Percentiles rank a stretch among this genome's conserved stretches.
phyloP scores from a whole-genome alignment of 2,329 filamentous ascomycete species.

The Laburnicola sp. region DNA sequence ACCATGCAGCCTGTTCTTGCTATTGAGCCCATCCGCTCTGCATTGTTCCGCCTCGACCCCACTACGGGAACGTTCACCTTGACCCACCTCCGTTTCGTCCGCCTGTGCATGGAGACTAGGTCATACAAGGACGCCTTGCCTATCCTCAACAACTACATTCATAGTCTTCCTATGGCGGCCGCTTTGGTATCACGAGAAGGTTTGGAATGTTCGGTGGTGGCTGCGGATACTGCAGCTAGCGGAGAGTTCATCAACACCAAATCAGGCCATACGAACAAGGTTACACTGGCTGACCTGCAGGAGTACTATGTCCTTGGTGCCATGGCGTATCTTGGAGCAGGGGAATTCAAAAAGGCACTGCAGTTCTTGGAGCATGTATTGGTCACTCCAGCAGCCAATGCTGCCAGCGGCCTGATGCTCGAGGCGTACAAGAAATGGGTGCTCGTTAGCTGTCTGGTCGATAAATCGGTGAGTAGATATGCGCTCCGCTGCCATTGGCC shows the following conservation, averaged over 20 bases:
- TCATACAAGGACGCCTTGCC: conserved; percentile 59
- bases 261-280: conserved; percentile 59
- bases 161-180: conserved; percentile 62
- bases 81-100: conserved; percentile 62
- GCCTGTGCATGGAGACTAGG: conserved; percentile 59
- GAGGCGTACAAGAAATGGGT: conserved; percentile 94
- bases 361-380: conserved; percentile 57
- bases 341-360: conserved; percentile 49
- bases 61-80: conserved; percentile 67
- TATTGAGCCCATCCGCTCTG: conserved; percentile 50
- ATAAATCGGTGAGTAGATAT: conserved; percentile 59
- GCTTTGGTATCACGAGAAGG: conserved; percentile 31
- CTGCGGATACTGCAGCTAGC: conserved; percentile 49
- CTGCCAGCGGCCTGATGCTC: conserved; percentile 75
- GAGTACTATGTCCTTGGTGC: conserved; percentile 57
- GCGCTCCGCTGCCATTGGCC: not conserved
- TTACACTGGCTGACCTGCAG: conserved; percentile 59
- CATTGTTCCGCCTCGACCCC: conserved; percentile 68
- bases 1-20: conserved; percentile 37
- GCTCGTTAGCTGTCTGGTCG: conserved; percentile 70
- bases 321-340: conserved; percentile 51
- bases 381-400: conserved; percentile 64
- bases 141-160: conserved; percentile 66
- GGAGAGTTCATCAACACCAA: conserved; percentile 63
- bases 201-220: conserved; percentile 45